Conservation (phyloP, 192 early-diverging fungal genomes). For the Linnemannia schmuckeri region DNA sequence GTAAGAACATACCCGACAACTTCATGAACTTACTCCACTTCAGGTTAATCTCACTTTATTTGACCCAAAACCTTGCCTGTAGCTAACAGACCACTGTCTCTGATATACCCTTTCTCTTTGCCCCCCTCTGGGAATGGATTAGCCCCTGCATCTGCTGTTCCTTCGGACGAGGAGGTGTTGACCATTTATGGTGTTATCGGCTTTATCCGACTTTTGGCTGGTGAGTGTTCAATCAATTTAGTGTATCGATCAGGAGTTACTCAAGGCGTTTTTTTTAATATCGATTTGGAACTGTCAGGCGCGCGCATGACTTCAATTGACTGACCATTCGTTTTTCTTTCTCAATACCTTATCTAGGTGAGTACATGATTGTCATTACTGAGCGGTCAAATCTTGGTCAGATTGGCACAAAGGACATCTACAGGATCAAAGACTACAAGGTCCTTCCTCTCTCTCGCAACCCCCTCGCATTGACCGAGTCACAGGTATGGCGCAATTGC, state of each 20-base stretch:
- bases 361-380: constrained; percentile 83
- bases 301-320: background rate
- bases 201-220: constrained; percentile 76
- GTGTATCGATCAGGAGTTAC: background rate
- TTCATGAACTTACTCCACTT: background rate
- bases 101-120: background rate
- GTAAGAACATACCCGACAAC: constrained; percentile 31
- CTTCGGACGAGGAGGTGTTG: constrained; percentile 68
- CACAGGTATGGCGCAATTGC: constrained; percentile 56
- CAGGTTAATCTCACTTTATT: background rate
- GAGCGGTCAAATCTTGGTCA: constrained; percentile 72
- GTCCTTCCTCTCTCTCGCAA: constrained; percentile 66
- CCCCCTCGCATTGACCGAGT: constrained; percentile 43
- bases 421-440: constrained; percentile 69
- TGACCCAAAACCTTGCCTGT: background rate
- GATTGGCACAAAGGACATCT: constrained; percentile 73
- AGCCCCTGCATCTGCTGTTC: constrained; percentile 51
- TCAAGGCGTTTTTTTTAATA: background rate
- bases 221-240: constrained; percentile 46
- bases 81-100: background rate
- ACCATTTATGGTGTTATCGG: constrained; percentile 80
- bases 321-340: background rate
- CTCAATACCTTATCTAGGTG: constrained; percentile 62
- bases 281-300: background rate
- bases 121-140: background rate